These are phyloP conservation scores for Acrocalymma vagum DNA, from an alignment of 2,329 filamentous ascomycete species.

Conservation along the genomic window DNA sequence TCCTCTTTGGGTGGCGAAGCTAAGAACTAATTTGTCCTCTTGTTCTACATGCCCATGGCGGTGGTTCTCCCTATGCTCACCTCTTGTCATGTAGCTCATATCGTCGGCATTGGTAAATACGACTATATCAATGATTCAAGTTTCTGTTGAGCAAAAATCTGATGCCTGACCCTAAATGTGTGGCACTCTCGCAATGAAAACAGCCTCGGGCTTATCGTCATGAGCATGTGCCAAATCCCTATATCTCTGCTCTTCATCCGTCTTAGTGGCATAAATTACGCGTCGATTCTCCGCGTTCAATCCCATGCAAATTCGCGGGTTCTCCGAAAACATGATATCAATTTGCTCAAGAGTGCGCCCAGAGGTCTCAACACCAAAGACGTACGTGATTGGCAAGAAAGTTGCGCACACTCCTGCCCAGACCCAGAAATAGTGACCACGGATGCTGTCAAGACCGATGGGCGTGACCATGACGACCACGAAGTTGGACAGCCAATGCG, in stretches of 20 bases:
- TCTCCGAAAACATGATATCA: conserved; percentile 40
- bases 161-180: too few species aligned
- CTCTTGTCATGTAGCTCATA: too few species aligned
- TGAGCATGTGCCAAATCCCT: conserved; percentile 25
- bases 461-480: conserved; percentile 63
- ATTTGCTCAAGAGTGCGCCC: conserved; percentile 35
- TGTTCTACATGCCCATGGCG: too few species aligned
- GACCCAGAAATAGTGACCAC: conserved; percentile 60
- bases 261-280: conserved; percentile 24
- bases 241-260: conserved; percentile 30
- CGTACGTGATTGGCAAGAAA: conserved; percentile 59
- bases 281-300: conserved; percentile 35
- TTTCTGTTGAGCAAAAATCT: too few species aligned
- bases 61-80: too few species aligned
- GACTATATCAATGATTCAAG: too few species aligned
- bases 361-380: conserved; percentile 37
- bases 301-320: conserved; percentile 41
- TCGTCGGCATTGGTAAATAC: too few species aligned
- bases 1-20: too few species aligned
- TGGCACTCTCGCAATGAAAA: conserved; percentile 10
- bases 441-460: conserved; percentile 19
- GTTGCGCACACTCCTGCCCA: conserved; percentile 60
- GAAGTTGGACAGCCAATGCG: conserved; percentile 60
- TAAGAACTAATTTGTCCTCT: too few species aligned
- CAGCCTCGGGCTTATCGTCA: conserved; percentile 14